Evolutionary conservation across 495 filamentous ascomycete species (phyloP).

Genomic region (Xylaria intraflava): DNA sequence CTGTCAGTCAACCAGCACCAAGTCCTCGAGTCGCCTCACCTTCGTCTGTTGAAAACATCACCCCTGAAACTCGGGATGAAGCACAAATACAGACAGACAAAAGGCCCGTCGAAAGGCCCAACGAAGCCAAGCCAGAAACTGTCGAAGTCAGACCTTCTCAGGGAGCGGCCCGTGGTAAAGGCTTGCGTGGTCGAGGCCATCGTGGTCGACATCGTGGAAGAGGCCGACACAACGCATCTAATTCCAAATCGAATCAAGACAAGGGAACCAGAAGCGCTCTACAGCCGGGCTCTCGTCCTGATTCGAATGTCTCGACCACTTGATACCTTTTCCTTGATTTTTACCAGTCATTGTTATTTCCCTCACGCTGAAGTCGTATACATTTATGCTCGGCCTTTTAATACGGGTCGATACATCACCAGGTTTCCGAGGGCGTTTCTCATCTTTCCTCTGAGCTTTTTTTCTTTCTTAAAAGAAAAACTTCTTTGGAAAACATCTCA

Average conservation of each 20-base stretch:
- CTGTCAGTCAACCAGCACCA: conserved; percentile 23
- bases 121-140: background rate
- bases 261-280: background rate
- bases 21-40: conserved; percentile 9
- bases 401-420: background rate
- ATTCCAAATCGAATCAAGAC: conserved; percentile 10
- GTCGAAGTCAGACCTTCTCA: conserved; percentile 5
- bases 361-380: background rate
- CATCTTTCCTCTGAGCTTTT: background rate
- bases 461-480: background rate
- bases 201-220: conserved; percentile 24
- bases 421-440: background rate
- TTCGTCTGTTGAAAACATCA: background rate
- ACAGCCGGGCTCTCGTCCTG: background rate
- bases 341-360: background rate
- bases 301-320: background rate
- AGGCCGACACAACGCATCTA: conserved; percentile 16
- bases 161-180: conserved; percentile 16
- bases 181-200: conserved; percentile 18
- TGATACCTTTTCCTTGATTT: background rate
- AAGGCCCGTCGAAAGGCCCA: background rate
- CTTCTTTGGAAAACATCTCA: background rate
- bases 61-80: background rate
- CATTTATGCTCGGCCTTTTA: background rate
- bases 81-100: background rate